Evolutionary conservation across 139 green algal genomes (phyloP), one percentile per base, ranked within the genome.

Genomic region (Axilococcus clingmanii): DNA sequence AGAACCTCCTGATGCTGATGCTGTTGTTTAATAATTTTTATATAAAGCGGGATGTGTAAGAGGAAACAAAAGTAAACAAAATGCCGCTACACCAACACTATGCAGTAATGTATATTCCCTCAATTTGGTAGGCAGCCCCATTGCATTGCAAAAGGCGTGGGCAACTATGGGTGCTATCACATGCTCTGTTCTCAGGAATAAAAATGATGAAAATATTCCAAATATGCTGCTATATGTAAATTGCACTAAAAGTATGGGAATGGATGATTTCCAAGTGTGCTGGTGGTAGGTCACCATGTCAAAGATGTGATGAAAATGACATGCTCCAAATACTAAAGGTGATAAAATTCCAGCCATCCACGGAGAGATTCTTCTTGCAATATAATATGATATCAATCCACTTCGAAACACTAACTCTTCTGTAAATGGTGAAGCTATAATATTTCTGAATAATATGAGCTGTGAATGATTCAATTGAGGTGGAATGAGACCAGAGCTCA

Each of bases 351-450:
- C 53, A 14, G 52, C 53, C 2, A 29, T 19, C 1, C 9, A 8
- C 5, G 40, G n/a, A 4, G 17, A n/a, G 1, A 30, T 37, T 2
- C 57, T 43, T 2, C 8, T 14, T 2, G 30, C 22, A 30, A 66
- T 19, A 12, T 91, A 64, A 45, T 84, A 65, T 5, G 80, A 78
- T 27, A 76, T 55, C 61, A 92, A 80, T 63, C 84, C 86, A 11
- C 70, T 69, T 9, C 86, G 63, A 57, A 93, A 94, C 24, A 69
- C 72, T 23, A 76, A 85, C 66, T 94, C 86, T 61, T 94, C 86
- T 0, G 70, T 71, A 22, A 91, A 3, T 2, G 86, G 86, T 1
- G 76, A 80, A 0, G 79, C 41, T 3, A 78, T 3, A 9, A 61
- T 46, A 55, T 86, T 63, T 25, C 81, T 36, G 36, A 63, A 17